phyloP scores from a whole-genome alignment of 108 stramenopile species.

The Schizochytrium sp. region DNA sequence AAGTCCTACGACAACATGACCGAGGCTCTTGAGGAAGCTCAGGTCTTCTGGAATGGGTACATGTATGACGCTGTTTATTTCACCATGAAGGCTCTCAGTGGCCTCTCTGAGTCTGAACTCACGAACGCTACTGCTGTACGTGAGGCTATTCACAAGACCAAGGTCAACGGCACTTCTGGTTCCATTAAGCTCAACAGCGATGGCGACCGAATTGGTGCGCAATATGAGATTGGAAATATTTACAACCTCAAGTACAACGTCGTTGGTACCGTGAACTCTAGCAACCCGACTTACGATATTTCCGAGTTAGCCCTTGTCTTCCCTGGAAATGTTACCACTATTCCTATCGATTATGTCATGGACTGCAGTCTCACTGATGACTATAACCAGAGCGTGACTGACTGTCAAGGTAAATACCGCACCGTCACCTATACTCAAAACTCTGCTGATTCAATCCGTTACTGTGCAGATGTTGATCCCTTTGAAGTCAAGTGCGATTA shows the following conservation, averaged over 20 bases:
- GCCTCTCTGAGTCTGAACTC: not conserved
- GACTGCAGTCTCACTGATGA: not conserved
- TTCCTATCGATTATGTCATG: not conserved
- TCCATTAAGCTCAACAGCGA: not conserved
- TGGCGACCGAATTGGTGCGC: not conserved
- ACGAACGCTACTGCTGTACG: not conserved
- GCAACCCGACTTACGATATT: not conserved
- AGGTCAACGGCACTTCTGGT: not conserved
- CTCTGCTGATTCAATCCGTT: not conserved
- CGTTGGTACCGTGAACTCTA: not conserved
- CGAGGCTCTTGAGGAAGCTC: not conserved
- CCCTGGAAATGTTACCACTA: not conserved
- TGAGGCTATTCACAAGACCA: not conserved
- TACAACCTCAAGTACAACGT: not conserved
- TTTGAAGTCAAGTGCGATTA: not conserved
- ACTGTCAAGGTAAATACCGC: not conserved
- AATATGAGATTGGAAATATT: slow-evolving; percentile 5
- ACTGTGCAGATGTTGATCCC: not conserved
- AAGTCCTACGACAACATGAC: not conserved
- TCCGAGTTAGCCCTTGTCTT: not conserved
- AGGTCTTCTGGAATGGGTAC: not conserved
- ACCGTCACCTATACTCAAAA: not conserved
- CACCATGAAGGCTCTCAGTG: not conserved
- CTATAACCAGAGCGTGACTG: slow-evolving; percentile 12
- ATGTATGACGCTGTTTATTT: too few species aligned